Base-by-base conservation (phyloP, 257 asterid genomes). In the Osmanthus fragrans region DNA sequence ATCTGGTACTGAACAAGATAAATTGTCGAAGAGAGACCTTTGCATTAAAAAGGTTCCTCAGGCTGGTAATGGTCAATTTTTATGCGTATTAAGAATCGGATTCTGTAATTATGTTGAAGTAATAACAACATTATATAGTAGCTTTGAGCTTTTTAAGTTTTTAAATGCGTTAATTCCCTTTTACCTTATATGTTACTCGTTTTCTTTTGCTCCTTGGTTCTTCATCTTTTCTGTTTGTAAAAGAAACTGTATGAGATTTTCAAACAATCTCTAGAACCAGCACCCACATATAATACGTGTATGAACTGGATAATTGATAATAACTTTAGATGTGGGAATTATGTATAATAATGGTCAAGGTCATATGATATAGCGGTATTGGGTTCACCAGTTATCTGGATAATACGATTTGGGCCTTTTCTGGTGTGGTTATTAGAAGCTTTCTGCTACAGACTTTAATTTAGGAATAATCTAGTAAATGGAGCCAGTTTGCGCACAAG, bases 21-120 rank as follows among this genome's bases (percentile, higher is more conserved):
- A 79, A 33, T 23, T 74, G 71, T 77, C 76, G 21, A 83, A 85
- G 87, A 75, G 85, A 78, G 82, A 84, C 27, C 68, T 74, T 73
- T 54, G 73, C 71, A 27, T 65, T 79, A 81, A 82, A 84, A 81
- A 83, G 82, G 77, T 11, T 80, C 82, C 89, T 49, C 84, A 68
- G 76, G 80, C 87, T 77, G 96, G 94, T 90, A 88, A 77, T 56
- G 42, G 39, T 36, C 32, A 27, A 60, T 33, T 42, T 77, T 27
- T 27, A 16, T 75, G 75, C 40, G 39, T 65, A 63, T 58, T 29
- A 66, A 32, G 23, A 72, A 47, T 72, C 4, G 18, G 42, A 42
- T 11, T 63, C 19, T 10, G 36, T 34, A 63, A 63, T 11, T 27
- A 27, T 27, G 36, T 11, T 27, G 27, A 56, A n/a, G 27, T 56